Conservation (phyloP, 2,329 filamentous ascomycete species). For the Calonectria pauciramosa region DNA sequence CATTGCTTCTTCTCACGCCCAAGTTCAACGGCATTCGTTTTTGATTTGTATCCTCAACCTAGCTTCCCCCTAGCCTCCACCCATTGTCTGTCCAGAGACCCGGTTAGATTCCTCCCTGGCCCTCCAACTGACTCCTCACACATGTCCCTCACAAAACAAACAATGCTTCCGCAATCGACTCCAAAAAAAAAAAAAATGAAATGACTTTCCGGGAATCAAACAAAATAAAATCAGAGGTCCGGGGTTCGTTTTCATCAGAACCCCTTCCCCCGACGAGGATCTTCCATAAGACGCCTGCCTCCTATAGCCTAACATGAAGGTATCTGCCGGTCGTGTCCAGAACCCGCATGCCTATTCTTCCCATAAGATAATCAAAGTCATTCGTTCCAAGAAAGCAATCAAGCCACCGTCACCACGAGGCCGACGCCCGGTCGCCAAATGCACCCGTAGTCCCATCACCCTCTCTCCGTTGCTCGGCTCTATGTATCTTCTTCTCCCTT, state of each 20-base stretch:
- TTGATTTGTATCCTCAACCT: not conserved
- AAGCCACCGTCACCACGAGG: constrained; percentile 18
- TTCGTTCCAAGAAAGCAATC: constrained; percentile 43
- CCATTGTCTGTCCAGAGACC: not conserved
- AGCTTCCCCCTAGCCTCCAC: not conserved
- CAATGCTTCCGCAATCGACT: not conserved
- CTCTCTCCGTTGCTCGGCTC: not conserved
- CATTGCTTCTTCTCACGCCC: not conserved
- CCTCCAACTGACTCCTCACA: not conserved
- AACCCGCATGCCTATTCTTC: constrained; percentile 39
- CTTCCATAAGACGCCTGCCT: constrained; percentile 43
- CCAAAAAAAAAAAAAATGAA: not conserved
- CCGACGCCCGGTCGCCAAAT: constrained; percentile 19
- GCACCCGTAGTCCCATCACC: constrained; percentile 16
- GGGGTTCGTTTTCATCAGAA: constrained; percentile 44
- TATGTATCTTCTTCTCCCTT: not conserved
- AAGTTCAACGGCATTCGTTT: not conserved
- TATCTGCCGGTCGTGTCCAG: constrained; percentile 41
- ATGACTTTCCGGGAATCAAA: constrained; percentile 19
- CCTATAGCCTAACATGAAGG: constrained; percentile 45
- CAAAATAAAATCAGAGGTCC: constrained; percentile 27
- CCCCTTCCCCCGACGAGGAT: constrained; percentile 34
- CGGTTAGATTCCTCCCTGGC: not conserved
- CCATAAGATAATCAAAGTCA: constrained; percentile 43
- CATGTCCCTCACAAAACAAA: not conserved